Conservation (phyloP, 2,329 filamentous ascomycete species). For the Pestalotiopsis sp. region DNA sequence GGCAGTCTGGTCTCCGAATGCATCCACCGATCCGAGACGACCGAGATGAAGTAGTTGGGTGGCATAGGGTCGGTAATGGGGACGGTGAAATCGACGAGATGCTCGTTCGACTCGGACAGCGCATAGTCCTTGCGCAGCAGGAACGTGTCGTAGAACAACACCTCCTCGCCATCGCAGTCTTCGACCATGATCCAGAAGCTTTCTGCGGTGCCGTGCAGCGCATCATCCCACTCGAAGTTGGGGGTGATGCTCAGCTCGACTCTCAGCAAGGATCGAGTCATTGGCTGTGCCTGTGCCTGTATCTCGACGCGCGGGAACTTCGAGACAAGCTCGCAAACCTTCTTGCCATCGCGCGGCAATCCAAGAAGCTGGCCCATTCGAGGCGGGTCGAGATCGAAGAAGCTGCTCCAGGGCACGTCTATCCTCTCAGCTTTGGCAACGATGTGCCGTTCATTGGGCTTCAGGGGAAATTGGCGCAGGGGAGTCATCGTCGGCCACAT, state of each 20-base stretch:
- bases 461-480: conserved; percentile 83
- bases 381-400: conserved; percentile 95
- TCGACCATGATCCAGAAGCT: conserved; percentile 98
- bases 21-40: conserved; percentile 97
- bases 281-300: conserved; percentile 90
- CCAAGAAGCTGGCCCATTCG: conserved; percentile 94
- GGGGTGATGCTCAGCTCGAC: conserved; percentile 90
- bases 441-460: conserved; percentile 71
- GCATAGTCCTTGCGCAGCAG: conserved; percentile 89
- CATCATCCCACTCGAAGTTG: conserved; percentile 94
- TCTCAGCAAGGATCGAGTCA: conserved; percentile 90
- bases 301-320: conserved; percentile 94
- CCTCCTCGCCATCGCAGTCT: conserved; percentile 95
- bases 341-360: conserved; percentile 83
- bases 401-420: conserved; percentile 89
- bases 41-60: conserved; percentile 96
- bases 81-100: conserved; percentile 94
- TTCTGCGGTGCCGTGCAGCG: conserved; percentile 83
- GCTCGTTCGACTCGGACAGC: conserved; percentile 82
- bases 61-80: conserved; percentile 97
- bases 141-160: conserved; percentile 94
- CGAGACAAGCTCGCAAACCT: conserved; percentile 82
- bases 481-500: conserved; percentile 99
- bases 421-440: conserved; percentile 92
- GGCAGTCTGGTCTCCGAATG: conserved; percentile 92